phyloP scores from a whole-genome alignment of 2,329 filamentous ascomycete species.

The Trichoderma hamatum region DNA sequence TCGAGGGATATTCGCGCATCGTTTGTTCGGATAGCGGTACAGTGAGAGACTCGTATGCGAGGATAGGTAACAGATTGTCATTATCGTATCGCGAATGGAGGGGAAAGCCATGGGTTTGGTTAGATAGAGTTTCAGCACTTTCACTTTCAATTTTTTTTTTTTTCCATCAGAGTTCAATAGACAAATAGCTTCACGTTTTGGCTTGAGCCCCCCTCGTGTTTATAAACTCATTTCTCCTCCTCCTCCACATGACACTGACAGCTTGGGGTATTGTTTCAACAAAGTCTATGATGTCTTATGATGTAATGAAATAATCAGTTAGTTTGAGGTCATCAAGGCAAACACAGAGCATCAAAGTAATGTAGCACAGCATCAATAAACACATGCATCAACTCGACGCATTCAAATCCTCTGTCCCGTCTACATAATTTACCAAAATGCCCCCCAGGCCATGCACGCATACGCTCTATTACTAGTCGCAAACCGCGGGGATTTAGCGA shows the following conservation, averaged over 20 bases:
- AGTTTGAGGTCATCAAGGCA: not conserved
- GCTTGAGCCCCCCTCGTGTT: not conserved
- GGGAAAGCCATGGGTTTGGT: not conserved
- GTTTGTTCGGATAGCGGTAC: not conserved
- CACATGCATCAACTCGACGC: not conserved
- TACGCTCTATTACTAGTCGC: not conserved
- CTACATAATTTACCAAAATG: not conserved
- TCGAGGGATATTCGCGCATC: not conserved
- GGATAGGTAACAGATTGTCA: not conserved
- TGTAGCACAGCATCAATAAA: not conserved
- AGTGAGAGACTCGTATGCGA: not conserved
- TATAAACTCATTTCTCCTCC: not conserved
- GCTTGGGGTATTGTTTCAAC: not conserved
- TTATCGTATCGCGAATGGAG: not conserved
- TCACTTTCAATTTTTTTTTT: no score
- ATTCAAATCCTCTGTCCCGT: not conserved
- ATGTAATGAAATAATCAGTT: not conserved
- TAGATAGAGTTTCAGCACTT: not conserved
- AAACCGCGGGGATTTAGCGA: conserved; percentile 5
- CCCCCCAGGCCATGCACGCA: not conserved
- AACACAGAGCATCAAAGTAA: no score
- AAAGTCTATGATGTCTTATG: not conserved
- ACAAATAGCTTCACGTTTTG: not conserved
- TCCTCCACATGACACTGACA: no score
- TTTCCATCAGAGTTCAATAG: not conserved